These are phyloP conservation scores for Solanum virginianum DNA, from an alignment of 257 asterid species.

Conservation along the genomic window DNA sequence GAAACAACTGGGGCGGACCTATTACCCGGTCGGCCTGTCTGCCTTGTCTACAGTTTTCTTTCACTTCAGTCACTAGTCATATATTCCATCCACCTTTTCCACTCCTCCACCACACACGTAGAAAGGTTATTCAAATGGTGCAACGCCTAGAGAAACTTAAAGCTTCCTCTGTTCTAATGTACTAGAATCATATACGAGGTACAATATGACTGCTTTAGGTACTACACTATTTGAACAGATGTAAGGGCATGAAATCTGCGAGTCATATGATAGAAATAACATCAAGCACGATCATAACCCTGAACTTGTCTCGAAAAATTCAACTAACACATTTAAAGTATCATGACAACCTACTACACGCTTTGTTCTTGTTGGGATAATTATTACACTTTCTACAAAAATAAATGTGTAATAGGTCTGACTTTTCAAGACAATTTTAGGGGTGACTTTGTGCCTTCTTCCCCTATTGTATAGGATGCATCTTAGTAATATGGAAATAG, in stretches of 20 bases:
- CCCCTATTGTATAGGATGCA: too few species aligned
- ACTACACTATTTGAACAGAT: background rate
- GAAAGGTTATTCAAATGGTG: background rate
- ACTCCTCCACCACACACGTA: too few species aligned
- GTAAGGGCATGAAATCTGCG: background rate
- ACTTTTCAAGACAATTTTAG: too few species aligned
- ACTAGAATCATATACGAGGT: background rate
- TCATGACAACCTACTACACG: too few species aligned
- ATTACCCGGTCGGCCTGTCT: background rate
- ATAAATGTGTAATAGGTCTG: too few species aligned
- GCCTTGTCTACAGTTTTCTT: background rate
- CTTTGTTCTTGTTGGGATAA: too few species aligned
- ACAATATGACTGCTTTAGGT: background rate
- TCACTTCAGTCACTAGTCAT: background rate
- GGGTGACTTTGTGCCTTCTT: too few species aligned
- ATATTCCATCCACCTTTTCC: background rate
- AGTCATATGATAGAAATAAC: background rate
- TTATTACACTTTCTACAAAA: too few species aligned
- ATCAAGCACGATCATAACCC: background rate
- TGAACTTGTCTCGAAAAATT: too few species aligned
- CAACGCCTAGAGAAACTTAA: background rate
- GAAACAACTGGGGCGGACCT: too few species aligned
- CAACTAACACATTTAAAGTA: too few species aligned
- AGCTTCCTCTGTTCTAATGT: background rate
- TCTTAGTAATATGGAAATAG: too few species aligned